Base-by-base conservation (phyloP, 1,284 basidiomycete genomes). In the Cystobasidium sp. region DNA sequence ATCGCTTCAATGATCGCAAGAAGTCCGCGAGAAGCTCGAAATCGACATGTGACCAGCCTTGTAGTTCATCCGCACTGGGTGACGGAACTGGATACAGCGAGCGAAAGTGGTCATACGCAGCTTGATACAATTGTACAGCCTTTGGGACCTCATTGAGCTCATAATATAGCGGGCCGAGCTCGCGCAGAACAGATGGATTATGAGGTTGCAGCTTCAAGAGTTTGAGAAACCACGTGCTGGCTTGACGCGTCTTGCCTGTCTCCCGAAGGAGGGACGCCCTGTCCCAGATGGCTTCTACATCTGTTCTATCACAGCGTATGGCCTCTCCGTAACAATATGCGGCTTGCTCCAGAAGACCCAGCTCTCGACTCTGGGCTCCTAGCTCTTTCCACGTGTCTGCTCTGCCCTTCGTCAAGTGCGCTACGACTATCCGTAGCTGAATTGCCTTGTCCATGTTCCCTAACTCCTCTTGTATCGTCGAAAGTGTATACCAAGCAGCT, bases 241-340 rank as follows among this genome's bases (percentile, higher is more conserved):
- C 92, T 88, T 92, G 78, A 41, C 9, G n/a, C 41, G 89, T 83
- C 47, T 93, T 88, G 0, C 88, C 89, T 41, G 90, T 86, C 76
- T 92, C 88, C 77, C 90, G 90, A 6, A 94, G 90, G 6, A 97
- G 86, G 3, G 88, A 85, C 0, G 94, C 93, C 1, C 94, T 88
- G 78, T 98, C 94, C 93, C 93, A 97, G 31, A 96, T 86, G 1
- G 91, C 90, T 75, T 91, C 89, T 9, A 93, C 86, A 76, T 97
- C 94, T 5, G 86, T 85, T 6, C 91, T 90, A 80, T 95, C 90
- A 37, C 91, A 85, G 76, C 87, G 89, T 80, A 91, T 88, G 0
- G 92, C 88, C 80, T 97, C 95, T 0, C 90, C 86, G 79, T 92
- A 91, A 81, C 96, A 98, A 81, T 98, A 97, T 39, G 97, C 83